Evolutionary conservation across 257 asterid species (phyloP).

Genomic region (Striga asiatica): DNA sequence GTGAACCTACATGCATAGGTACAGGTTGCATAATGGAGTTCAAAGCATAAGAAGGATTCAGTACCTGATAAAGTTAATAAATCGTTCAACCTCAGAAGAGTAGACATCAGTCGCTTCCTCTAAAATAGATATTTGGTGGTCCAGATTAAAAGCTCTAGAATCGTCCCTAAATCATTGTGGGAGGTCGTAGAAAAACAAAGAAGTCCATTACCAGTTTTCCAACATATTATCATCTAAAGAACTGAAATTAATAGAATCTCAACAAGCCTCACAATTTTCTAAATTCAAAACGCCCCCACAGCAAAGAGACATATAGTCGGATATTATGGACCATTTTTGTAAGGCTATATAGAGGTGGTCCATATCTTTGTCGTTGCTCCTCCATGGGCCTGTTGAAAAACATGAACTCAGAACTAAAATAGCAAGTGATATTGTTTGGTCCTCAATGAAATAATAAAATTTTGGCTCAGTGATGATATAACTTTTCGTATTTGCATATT

Average conservation of each 20-base stretch:
- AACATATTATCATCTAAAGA: constrained; percentile 5
- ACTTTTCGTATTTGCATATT: constrained; percentile 1
- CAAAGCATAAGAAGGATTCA: constrained; percentile 10
- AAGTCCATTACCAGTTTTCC: constrained; percentile 7
- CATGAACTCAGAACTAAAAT: constrained; percentile 24
- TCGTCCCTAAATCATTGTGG: constrained; percentile 7
- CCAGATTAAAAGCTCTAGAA: constrained; percentile 42
- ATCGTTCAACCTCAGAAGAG: constrained; percentile 75
- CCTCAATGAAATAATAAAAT: constrained; percentile 9
- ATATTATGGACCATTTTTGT: constrained; percentile 66
- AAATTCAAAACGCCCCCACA: constrained; percentile 51
- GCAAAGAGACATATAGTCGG: constrained; percentile 53
- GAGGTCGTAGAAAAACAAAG: neutral
- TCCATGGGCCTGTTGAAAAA: constrained; percentile 85
- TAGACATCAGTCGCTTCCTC: constrained; percentile 66
- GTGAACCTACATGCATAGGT: neutral
- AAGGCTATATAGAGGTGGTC: constrained; percentile 89
- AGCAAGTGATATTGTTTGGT: constrained; percentile 16
- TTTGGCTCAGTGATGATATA: constrained; percentile 13
- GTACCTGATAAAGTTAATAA: constrained; percentile 73
- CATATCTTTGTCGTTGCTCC: constrained; percentile 95
- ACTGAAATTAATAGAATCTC: constrained; percentile 16
- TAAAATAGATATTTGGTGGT: constrained; percentile 45
- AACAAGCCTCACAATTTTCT: constrained; percentile 49
- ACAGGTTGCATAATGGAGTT: neutral